A percentile compares a stretch with the other conserved stretches of the same genome.
phyloP scores from a whole-genome alignment of 768 basidiomycete species.

The Phylloporus sp. region DNA sequence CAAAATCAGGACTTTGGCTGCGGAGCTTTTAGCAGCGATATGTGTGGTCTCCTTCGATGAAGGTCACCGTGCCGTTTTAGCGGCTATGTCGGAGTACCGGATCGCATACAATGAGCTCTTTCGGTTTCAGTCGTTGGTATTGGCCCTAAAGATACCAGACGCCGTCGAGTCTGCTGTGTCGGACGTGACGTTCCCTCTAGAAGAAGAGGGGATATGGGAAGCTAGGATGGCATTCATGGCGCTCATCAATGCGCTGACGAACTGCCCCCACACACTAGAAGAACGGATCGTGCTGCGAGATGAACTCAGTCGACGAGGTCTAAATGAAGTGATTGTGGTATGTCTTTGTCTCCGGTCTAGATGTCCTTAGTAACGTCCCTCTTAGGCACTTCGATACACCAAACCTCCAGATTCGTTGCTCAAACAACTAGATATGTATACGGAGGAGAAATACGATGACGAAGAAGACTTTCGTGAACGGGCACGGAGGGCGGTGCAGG shows the following conservation, averaged over 20 bases:
- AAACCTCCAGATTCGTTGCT: constrained; percentile 73
- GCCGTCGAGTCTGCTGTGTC: constrained; percentile 31
- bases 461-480: constrained; percentile 78
- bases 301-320: constrained; percentile 73
- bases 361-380: neutral
- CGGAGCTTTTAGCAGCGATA: constrained; percentile 80
- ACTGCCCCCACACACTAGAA: constrained; percentile 70
- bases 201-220: constrained; percentile 77
- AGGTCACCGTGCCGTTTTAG: constrained; percentile 69
- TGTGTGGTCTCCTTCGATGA: constrained; percentile 67
- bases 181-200: constrained; percentile 36
- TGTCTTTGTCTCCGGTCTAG: constrained; percentile 27
- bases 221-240: constrained; percentile 71
- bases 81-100: constrained; percentile 77
- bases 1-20: constrained; percentile 63
- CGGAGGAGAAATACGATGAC: constrained; percentile 88
- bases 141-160: constrained; percentile 54
- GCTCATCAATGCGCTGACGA: constrained; percentile 70
- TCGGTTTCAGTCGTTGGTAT: constrained; percentile 74
- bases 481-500: constrained; percentile 36
- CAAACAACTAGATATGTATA: constrained; percentile 76
- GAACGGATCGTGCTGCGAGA: constrained; percentile 75
- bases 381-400: constrained; percentile 67
- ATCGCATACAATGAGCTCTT: constrained; percentile 66
- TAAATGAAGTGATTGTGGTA: constrained; percentile 83